These are phyloP conservation scores for Globisporangium parvum DNA, from an alignment of 352 stramenopile genomes.

Conservation along the genomic window DNA sequence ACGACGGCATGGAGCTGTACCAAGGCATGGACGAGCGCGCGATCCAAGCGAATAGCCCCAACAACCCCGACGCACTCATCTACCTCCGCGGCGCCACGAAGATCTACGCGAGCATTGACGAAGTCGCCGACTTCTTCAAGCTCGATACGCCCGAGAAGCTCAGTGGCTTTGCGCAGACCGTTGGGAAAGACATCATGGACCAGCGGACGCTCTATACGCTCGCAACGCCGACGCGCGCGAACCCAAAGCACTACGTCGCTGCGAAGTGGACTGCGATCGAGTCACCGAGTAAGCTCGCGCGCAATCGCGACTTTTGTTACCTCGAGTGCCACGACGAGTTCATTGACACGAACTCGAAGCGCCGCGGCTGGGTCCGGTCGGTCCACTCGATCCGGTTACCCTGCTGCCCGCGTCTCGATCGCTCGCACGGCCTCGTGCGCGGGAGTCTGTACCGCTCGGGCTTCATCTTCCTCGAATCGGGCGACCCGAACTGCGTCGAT, in stretches of 20 bases:
- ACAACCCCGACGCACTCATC: slow-evolving; percentile 24
- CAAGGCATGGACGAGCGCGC: slow-evolving; percentile 54
- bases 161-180: slow-evolving; percentile 57
- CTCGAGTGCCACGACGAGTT: slow-evolving; percentile 84
- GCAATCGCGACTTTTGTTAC: slow-evolving; percentile 81
- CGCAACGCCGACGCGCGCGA: slow-evolving; percentile 50
- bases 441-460: slow-evolving; percentile 70
- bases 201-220: slow-evolving; percentile 72
- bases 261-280: slow-evolving; percentile 81
- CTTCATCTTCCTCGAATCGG: slow-evolving; percentile 75
- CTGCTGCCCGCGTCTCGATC: slow-evolving; percentile 52
- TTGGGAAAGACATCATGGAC: slow-evolving; percentile 75
- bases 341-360: slow-evolving; percentile 60
- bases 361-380: slow-evolving; percentile 68
- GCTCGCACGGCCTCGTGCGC: slow-evolving; percentile 60
- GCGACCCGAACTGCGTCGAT: slow-evolving; percentile 41
- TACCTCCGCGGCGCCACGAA: slow-evolving; percentile 62
- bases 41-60: neutral
- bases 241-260: slow-evolving; percentile 79
- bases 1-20: slow-evolving; percentile 70
- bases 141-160: slow-evolving; percentile 70
- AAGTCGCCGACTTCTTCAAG: slow-evolving; percentile 77
- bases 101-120: slow-evolving; percentile 73
- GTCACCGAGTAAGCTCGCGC: slow-evolving; percentile 64
- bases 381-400: slow-evolving; percentile 77